phyloP scores from a whole-genome alignment of 805 yeast species.

The Nakazawaea anatomiae region DNA sequence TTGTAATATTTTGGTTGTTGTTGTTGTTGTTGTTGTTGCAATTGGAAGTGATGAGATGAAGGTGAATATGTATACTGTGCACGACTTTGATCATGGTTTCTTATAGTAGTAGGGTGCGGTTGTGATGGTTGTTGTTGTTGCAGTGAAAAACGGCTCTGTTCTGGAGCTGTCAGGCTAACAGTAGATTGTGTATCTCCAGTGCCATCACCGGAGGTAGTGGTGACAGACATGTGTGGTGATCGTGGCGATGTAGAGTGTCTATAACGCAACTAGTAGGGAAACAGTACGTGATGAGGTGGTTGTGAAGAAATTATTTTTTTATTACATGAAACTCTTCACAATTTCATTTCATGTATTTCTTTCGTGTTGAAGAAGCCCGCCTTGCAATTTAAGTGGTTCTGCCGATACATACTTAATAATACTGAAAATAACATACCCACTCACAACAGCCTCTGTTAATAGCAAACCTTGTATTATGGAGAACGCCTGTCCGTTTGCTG shows the following conservation, averaged over 20 bases:
- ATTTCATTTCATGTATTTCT: not conserved
- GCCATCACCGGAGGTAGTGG: too few relatives aligned
- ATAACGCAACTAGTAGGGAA: too few relatives aligned
- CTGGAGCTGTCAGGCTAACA: not conserved
- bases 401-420: not conserved
- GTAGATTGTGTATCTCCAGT: too few relatives aligned
- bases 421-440: too few relatives aligned
- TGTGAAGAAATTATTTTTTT: too few relatives aligned
- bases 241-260: too few relatives aligned
- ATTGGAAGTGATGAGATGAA: slow-evolving; percentile 10
- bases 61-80: not conserved
- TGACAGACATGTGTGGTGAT: too few relatives aligned
- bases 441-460: too few relatives aligned
- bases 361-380: not conserved
- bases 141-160: not conserved
- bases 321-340: not conserved
- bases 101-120: too few relatives aligned
- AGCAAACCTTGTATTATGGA: too few relatives aligned
- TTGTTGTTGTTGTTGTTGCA: not conserved
- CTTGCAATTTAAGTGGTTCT: not conserved
- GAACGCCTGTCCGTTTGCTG: not conserved
- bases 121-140: not conserved
- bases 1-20: not conserved
- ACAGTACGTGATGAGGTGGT: too few relatives aligned
- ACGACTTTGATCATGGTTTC: not conserved